phyloP scores from a whole-genome alignment of 805 yeast species.

The Brettanomyces bruxellensis region DNA sequence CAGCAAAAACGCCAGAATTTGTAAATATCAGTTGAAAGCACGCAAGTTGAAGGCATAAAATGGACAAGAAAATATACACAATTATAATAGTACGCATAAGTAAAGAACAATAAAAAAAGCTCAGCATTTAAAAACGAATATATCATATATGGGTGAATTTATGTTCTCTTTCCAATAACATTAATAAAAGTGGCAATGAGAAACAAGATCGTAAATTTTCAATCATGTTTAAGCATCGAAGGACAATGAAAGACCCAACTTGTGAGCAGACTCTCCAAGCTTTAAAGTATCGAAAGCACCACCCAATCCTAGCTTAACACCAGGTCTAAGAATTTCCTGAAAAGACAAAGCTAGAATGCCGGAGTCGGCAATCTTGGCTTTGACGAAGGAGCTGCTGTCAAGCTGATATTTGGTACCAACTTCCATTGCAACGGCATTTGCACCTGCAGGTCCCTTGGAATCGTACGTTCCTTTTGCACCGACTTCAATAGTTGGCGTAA shows the following conservation, averaged over 20 bases:
- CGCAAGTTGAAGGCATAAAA: background rate
- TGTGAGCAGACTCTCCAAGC: slow-evolving; percentile 94
- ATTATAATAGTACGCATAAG: slow-evolving; percentile 37
- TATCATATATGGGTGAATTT: too few relatives aligned
- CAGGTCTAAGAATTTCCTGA: slow-evolving; percentile 92
- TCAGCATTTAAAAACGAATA: too few relatives aligned
- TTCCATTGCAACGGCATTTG: slow-evolving; percentile 82
- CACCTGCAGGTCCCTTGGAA: slow-evolving; percentile 62
- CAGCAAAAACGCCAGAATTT: slow-evolving; percentile 52
- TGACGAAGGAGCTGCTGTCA: slow-evolving; percentile 82
- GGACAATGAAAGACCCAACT: slow-evolving; percentile 90
- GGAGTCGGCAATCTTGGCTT: slow-evolving; percentile 94
- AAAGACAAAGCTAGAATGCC: slow-evolving; percentile 91
- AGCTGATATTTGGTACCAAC: slow-evolving; percentile 91
- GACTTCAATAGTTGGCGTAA: slow-evolving; percentile 84
- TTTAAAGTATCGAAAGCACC: slow-evolving; percentile 93
- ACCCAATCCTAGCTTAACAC: slow-evolving; percentile 95
- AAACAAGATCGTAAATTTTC: background rate
- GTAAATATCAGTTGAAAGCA: slow-evolving; percentile 24
- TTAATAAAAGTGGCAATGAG: too few relatives aligned
- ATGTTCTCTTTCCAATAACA: background rate
- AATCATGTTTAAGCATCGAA: slow-evolving; percentile 65
- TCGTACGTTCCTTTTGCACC: slow-evolving; percentile 98
- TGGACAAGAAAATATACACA: background rate
- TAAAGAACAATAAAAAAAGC: slow-evolving; percentile 84